Percentiles rank a stretch among this genome's conserved stretches.
phyloP scores from a whole-genome alignment of 2,329 filamentous ascomycete genomes.

The Xylaria sp. region DNA sequence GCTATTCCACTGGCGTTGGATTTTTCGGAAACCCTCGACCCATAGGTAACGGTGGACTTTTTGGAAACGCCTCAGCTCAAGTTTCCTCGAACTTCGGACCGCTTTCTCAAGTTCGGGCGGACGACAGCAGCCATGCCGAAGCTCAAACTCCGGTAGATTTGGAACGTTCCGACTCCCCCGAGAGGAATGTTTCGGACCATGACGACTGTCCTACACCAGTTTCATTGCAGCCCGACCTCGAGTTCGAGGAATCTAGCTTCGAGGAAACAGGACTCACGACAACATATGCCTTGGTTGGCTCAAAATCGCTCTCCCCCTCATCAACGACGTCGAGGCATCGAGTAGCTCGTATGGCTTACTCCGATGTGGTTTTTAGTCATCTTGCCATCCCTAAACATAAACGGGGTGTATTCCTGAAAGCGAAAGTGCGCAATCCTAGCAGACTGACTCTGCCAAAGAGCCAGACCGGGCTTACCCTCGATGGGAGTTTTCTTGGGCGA shows the following conservation, averaged over 20 bases:
- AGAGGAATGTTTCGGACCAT: neutral
- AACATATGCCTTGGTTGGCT: constrained; percentile 68
- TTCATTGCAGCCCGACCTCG: constrained; percentile 48
- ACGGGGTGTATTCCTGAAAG: constrained; percentile 68
- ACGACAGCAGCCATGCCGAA: neutral
- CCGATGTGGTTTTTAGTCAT: constrained; percentile 63
- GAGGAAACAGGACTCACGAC: constrained; percentile 69
- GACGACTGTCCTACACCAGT: constrained; percentile 34
- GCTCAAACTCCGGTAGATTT: neutral
- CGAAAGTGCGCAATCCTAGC: constrained; percentile 62
- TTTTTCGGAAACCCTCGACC: neutral
- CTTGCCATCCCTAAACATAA: constrained; percentile 70
- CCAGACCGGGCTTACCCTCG: constrained; percentile 67
- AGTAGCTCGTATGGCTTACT: constrained; percentile 64
- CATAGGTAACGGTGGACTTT: neutral
- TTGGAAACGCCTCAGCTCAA: neutral
- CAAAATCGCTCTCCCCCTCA: constrained; percentile 65
- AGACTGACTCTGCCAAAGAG: constrained; percentile 66
- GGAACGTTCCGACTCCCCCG: neutral
- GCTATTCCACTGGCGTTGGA: neutral
- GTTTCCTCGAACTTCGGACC: neutral
- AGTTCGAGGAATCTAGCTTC: constrained; percentile 63
- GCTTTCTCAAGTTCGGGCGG: neutral
- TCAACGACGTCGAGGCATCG: constrained; percentile 66
- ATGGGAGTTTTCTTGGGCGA: constrained; percentile 70